Evolutionary conservation across 441 rosid species (phyloP), one percentile per base, ranked within the genome.

Genomic region (Flueggea neowawraea): DNA sequence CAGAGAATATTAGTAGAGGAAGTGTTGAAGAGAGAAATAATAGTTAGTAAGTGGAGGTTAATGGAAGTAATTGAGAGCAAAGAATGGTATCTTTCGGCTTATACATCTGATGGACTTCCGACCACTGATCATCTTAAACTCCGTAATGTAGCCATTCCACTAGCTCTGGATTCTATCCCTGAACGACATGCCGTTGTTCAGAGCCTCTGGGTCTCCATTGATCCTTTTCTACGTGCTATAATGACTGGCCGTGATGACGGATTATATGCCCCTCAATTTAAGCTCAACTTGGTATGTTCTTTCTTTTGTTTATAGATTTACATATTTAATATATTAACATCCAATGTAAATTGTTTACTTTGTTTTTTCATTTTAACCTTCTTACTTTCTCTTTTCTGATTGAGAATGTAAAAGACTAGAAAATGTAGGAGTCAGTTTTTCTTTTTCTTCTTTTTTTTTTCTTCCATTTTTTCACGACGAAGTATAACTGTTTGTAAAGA

Each of bases 171-270:
- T 62, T 54, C 72, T 0, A 43, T 79, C 33, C 80, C 79, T 0
- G 75, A 77, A 10, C 54, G 49, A 31, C 75, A 75, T 7, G 69
- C 73, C 12, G 75, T 72, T 45, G 16, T 75, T 16, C 63, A 79
- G 65, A 13, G 60, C 39, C 75, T 79, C 53, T 67, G 58, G 32
- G 15, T 82, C 64, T 77, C 87, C 4, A 16, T 79, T 10, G 87
- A 79, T 56, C 87, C 87, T 43, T 79, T 59, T 52, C 50, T 75
- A 12, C 84, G 76, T 10, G 6, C 64, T 54, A 44, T 47, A 53
- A 70, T 82, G 75, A 61, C 63, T 9, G 84, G 84, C 62, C 58
- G 6, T 1, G 43, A 45, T 3, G 84, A 79, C 5, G 87, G 82
- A 15, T 72, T 82, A 0, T 65, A 70, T 63, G 12, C 57, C 8